phyloP scores from a whole-genome alignment of 805 yeast species.

The Saturnispora quitensis region DNA sequence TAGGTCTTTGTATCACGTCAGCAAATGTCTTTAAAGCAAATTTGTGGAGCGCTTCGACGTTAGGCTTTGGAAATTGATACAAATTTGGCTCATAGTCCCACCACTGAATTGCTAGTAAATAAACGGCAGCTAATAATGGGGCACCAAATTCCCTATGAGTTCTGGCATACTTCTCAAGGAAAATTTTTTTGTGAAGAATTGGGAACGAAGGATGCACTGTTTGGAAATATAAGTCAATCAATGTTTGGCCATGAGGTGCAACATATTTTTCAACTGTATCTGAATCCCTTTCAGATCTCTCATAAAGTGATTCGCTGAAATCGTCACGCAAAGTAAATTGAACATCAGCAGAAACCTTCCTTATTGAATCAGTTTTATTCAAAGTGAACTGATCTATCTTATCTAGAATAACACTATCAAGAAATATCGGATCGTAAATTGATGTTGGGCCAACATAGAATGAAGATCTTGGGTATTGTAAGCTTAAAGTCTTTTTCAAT shows the following conservation, averaged over 20 bases:
- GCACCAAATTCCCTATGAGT: constrained; percentile 91
- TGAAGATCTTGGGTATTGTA: constrained; percentile 85
- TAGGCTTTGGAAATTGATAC: constrained; percentile 71
- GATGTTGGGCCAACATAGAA: constrained; percentile 87
- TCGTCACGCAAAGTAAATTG: constrained; percentile 79
- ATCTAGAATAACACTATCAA: constrained; percentile 55
- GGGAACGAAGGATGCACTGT: constrained; percentile 90
- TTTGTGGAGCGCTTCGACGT: constrained; percentile 57
- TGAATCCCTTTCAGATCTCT: constrained; percentile 63
- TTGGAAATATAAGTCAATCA: constrained; percentile 73
- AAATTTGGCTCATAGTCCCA: constrained; percentile 84
- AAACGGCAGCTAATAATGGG: constrained; percentile 84
- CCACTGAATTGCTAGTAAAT: constrained; percentile 83
- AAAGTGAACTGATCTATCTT: constrained; percentile 76
- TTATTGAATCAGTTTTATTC: constrained; percentile 52
- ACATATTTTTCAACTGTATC: constrained; percentile 79
- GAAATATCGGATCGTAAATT: constrained; percentile 61
- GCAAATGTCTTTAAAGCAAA: constrained; percentile 57
- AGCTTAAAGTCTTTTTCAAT: constrained; percentile 57
- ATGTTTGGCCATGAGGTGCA: constrained; percentile 84
- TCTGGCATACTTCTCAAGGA: constrained; percentile 80
- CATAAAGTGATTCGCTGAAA: constrained; percentile 58
- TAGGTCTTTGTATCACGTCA: constrained; percentile 77
- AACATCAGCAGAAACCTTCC: constrained; percentile 70
- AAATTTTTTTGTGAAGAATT: constrained; percentile 81